phyloP scores from a whole-genome alignment of 495 filamentous ascomycete species.

The Cenococcum geophilum region DNA sequence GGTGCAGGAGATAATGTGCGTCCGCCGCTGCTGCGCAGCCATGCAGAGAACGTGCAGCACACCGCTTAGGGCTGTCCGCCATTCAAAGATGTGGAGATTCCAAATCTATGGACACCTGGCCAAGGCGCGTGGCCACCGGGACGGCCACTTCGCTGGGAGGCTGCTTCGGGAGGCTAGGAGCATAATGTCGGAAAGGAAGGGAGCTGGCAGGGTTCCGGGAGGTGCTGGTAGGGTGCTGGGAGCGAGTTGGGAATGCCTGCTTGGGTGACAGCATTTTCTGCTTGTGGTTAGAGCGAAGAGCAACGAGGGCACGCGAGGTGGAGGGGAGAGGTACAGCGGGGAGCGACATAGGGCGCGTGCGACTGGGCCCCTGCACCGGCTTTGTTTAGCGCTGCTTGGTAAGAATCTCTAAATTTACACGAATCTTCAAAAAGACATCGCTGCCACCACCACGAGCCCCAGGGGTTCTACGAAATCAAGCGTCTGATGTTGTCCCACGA shows the following conservation, averaged over 20 bases:
- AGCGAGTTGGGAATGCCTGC: conserved; percentile 4
- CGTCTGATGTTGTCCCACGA: conserved; percentile 23
- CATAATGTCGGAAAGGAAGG: too few species aligned
- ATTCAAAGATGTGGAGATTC: conserved; percentile 2
- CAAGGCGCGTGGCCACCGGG: conserved; percentile 8
- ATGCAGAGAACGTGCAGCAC: conserved; percentile 14
- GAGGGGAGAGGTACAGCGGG: neutral
- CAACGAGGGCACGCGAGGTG: neutral
- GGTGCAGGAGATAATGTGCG: neutral
- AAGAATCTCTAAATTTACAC: conserved; percentile 28
- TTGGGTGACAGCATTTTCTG: conserved; percentile 23
- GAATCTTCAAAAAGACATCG: conserved; percentile 1
- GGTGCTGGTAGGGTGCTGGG: neutral
- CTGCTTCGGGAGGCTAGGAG: neutral
- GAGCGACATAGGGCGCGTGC: neutral
- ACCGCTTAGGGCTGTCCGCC: conserved; percentile 18
- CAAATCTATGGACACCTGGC: conserved; percentile 8
- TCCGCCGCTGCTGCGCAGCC: conserved; percentile 9
- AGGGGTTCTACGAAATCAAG: conserved; percentile 26
- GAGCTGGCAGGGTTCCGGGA: neutral
- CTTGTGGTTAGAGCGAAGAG: conserved; percentile 7
- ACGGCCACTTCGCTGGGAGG: neutral
- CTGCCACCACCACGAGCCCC: conserved; percentile 14
- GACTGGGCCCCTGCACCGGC: neutral
- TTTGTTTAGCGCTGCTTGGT: conserved; percentile 16